These are phyloP conservation scores for Perkinsus marinus DNA, from an alignment of 169 alveolate species.

Conservation along the genomic window DNA sequence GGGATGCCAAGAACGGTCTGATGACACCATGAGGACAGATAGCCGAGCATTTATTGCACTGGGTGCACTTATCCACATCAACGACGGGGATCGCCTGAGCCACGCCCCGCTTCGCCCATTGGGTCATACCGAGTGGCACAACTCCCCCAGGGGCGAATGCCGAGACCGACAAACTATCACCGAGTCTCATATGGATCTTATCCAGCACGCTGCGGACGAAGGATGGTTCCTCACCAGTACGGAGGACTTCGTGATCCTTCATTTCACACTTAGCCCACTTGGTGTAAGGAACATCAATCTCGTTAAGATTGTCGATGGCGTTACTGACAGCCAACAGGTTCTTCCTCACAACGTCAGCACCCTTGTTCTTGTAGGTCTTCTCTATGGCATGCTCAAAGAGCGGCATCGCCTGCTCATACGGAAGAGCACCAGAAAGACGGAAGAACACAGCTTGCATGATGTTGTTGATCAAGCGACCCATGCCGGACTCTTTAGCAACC, in stretches of 20 bases:
- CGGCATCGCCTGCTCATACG: conserved; percentile 30
- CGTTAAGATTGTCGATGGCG: conserved; percentile 9
- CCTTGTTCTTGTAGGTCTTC: conserved; percentile 41
- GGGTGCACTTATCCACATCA: conserved; percentile 47
- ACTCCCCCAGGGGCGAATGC: conserved; percentile 18
- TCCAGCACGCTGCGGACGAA: not conserved
- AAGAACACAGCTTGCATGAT: conserved; percentile 32
- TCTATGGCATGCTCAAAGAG: conserved; percentile 33
- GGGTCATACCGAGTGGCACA: conserved; percentile 40
- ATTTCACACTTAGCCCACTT: conserved; percentile 5
- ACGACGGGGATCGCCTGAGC: conserved; percentile 39
- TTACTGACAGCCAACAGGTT: conserved; percentile 27
- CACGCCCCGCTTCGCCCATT: conserved; percentile 38
- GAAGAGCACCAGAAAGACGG: conserved; percentile 30
- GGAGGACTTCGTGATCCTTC: conserved; percentile 20
- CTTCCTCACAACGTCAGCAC: conserved; percentile 24
- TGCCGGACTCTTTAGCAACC: conserved; percentile 29
- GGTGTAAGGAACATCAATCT: conserved; percentile 1
- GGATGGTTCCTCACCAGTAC: conserved; percentile 22
- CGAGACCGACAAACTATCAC: conserved; percentile 4
- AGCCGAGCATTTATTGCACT: conserved; percentile 40
- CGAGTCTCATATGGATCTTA: not conserved
- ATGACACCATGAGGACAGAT: conserved; percentile 45
- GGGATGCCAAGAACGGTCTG: conserved; percentile 35
- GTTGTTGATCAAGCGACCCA: conserved; percentile 37